phyloP scores from a whole-genome alignment of 352 stramenopile species.

The Globisporangium canariense region DNA sequence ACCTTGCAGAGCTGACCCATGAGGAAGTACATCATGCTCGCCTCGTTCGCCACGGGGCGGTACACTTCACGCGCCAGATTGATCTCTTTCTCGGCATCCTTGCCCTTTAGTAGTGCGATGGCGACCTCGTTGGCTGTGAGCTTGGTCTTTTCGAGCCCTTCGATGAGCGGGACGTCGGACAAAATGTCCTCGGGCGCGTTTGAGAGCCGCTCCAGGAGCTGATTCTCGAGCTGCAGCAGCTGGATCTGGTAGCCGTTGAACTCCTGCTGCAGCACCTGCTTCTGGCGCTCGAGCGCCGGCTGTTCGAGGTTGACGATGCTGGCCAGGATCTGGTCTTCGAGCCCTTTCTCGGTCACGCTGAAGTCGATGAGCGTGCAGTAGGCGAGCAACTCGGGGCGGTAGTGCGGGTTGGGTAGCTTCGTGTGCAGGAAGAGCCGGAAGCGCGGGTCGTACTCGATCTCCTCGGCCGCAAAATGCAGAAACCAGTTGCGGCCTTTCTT shows the following conservation, averaged over 20 bases:
- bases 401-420: constrained; percentile 91
- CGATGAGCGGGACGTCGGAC: constrained; percentile 88
- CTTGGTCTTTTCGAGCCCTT: constrained; percentile 91
- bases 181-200: constrained; percentile 92
- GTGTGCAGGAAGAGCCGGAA: constrained; percentile 91
- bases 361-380: constrained; percentile 95
- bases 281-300: constrained; percentile 84
- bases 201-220: constrained; percentile 87
- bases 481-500: constrained; percentile 88
- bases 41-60: constrained; percentile 83
- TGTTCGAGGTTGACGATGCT: constrained; percentile 91
- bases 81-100: constrained; percentile 89
- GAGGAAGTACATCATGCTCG: constrained; percentile 91
- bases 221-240: constrained; percentile 85
- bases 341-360: constrained; percentile 88
- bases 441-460: constrained; percentile 85
- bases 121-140: constrained; percentile 86
- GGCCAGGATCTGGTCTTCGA: constrained; percentile 89
- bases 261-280: constrained; percentile 83
- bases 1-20: constrained; percentile 87
- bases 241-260: constrained; percentile 94
- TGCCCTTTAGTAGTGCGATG: constrained; percentile 73
- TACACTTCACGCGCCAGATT: constrained; percentile 91
- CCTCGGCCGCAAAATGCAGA: constrained; percentile 83
- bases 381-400: constrained; percentile 88